Base-by-base conservation (phyloP, 345 rosid genomes). In the Camelina neglecta region DNA sequence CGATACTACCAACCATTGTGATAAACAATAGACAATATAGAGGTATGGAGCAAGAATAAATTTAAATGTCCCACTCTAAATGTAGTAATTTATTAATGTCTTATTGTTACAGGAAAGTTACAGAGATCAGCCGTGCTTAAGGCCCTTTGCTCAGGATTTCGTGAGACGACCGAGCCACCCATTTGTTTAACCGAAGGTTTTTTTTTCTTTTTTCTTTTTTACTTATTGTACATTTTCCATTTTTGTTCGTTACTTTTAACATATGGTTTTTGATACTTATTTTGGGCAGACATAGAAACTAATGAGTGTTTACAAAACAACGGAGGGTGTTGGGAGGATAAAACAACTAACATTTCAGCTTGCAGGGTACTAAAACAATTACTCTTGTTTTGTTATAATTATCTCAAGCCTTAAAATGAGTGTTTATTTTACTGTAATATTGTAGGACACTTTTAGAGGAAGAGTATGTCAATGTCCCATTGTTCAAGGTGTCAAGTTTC, bases 321-420 rank as follows among this genome's bases (percentile, higher is more conserved):
- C 68, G 99, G 96, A 58, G 99, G 98, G 18, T 95, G 99, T 85
- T 95, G 99, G 99, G 85, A 83, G 83, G 96, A 95, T 75, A 73
- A 87, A 54, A 73, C 15, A 38, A 82, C 89, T 35, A 89, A 95
- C 75, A 68, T 89, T 45, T 79, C 98, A 29, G 99, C 99, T 64
- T 95, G 99, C 92, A 85, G 83, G 89, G 98, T 92, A 80, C 45
- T 58, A 12, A 47, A 47, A 10, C 18, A 33, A 33, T 33, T 15
- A 41, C 16, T 64, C 5, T 15, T 47, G 20, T 47, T 12, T 47
- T 20, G 10, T 60, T 44, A 29, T 18, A 74, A 2, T 33, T 13
- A 38, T 38, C 11, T n/a, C 47, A 18, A 60, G 42, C 35, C 38
- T 11, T 11, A 33, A 44, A 18, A 71, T 4, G 24, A 56, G 39